These are phyloP conservation scores for Helotiales sp. DNA, from an alignment of 2,329 filamentous ascomycete genomes.

Conservation along the genomic window DNA sequence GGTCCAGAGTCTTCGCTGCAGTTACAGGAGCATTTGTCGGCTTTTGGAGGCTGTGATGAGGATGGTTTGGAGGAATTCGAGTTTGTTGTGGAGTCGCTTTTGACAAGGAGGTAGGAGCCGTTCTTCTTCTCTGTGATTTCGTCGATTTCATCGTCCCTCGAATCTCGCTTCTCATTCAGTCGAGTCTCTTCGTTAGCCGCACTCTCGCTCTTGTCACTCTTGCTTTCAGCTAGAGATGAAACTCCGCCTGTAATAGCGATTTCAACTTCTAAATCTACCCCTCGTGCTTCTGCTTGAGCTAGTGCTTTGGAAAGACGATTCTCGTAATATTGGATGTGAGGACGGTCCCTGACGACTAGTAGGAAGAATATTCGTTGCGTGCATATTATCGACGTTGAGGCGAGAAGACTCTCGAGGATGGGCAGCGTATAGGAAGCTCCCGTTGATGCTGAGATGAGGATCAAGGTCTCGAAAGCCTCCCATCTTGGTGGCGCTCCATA, in stretches of 20 bases:
- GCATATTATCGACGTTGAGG: constrained; percentile 50
- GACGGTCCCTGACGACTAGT: constrained; percentile 55
- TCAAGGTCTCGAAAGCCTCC: constrained; percentile 63
- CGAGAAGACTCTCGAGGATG: constrained; percentile 60
- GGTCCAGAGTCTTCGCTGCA: neutral
- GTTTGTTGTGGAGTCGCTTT: constrained; percentile 19
- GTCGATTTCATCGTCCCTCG: constrained; percentile 4
- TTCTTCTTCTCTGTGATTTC: constrained; percentile 11
- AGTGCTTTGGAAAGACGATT: constrained; percentile 54
- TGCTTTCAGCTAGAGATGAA: constrained; percentile 2
- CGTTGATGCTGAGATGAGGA: constrained; percentile 65
- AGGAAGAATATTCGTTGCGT: constrained; percentile 59
- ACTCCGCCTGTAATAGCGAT: constrained; percentile 55
- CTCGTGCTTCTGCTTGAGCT: constrained; percentile 48
- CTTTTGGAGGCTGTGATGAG: neutral
- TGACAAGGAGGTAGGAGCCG: neutral
- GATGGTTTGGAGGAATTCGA: constrained; percentile 6
- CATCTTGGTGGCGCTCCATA: constrained; percentile 61
- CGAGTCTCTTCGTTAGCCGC: neutral
- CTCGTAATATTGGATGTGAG: constrained; percentile 62
- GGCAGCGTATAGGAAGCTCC: constrained; percentile 67
- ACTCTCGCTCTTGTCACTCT: neutral
- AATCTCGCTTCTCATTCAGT: neutral
- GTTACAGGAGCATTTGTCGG: constrained; percentile 9
- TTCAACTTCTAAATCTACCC: constrained; percentile 57